phyloP scores from a whole-genome alignment of 176 grass and related monocot genomes.

The Musa troglodytarum region DNA sequence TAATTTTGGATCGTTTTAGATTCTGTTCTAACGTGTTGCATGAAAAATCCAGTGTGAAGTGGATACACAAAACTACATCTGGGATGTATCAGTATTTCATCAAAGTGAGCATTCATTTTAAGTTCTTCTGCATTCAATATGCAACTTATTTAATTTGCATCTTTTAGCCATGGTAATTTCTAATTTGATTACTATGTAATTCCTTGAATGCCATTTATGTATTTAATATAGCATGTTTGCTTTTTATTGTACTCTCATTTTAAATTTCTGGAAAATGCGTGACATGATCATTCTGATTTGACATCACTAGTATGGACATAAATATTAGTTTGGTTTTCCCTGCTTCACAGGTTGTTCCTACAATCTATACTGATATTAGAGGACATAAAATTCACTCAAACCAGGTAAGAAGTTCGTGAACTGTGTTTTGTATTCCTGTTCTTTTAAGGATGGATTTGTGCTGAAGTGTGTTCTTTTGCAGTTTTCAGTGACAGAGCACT shows the following conservation, averaged over 20 bases:
- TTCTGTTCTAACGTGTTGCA: slow-evolving; percentile 15
- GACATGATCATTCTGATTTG: neutral
- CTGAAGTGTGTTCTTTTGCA: slow-evolving; percentile 37
- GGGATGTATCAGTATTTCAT: slow-evolving; percentile 99
- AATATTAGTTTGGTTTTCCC: slow-evolving; percentile 6
- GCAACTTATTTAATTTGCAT: slow-evolving; percentile 2
- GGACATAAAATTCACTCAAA: slow-evolving; percentile 91
- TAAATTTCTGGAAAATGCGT: neutral
- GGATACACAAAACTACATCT: slow-evolving; percentile 44
- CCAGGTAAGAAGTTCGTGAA: slow-evolving; percentile 45
- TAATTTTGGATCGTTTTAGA: slow-evolving; percentile 11
- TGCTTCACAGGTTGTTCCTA: slow-evolving; percentile 83
- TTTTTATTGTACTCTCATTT: neutral
- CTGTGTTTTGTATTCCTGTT: slow-evolving; percentile 12
- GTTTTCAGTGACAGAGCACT: slow-evolving; percentile 98
- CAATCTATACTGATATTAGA: slow-evolving; percentile 93
- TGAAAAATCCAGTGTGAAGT: slow-evolving; percentile 56
- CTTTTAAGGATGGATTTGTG: slow-evolving; percentile 12
- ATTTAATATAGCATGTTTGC: neutral
- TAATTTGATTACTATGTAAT: neutral
- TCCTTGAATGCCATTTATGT: neutral
- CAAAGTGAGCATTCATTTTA: slow-evolving; percentile 46
- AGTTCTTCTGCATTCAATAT: slow-evolving; percentile 15
- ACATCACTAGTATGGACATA: neutral
- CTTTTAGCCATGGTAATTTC: neutral